A percentile compares a stretch with the other conserved stretches of the same genome.
Conservation (phyloP, 2,329 filamentous ascomycete genomes). For the Trichoderma breve region DNA sequence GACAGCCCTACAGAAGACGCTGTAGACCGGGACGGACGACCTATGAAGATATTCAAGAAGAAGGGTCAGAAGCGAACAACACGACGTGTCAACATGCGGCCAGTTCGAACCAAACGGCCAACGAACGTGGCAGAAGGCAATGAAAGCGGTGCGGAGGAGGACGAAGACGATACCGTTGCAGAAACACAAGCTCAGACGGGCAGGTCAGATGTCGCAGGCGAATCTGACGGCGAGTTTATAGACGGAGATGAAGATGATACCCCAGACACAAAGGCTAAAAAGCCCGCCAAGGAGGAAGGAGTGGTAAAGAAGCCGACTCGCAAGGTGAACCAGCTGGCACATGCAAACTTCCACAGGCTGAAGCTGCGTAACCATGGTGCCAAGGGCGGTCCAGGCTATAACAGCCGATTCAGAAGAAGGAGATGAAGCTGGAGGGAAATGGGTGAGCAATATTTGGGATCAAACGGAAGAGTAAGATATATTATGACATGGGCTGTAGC, state of each 20-base stretch:
- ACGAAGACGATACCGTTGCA: slow-evolving; percentile 33
- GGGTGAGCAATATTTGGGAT: neutral
- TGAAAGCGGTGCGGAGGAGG: slow-evolving; percentile 35
- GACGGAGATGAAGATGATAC: slow-evolving; percentile 22
- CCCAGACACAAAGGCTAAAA: slow-evolving; percentile 22
- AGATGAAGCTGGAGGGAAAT: slow-evolving; percentile 23
- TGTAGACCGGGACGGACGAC: slow-evolving; percentile 55
- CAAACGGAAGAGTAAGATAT: neutral
- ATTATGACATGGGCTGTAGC: neutral
- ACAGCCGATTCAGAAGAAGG: slow-evolving; percentile 58
- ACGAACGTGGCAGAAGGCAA: slow-evolving; percentile 24
- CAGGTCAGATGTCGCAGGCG: slow-evolving; percentile 19
- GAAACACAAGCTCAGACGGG: slow-evolving; percentile 29
- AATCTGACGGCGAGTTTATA: slow-evolving; percentile 21
- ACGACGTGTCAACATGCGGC: slow-evolving; percentile 62
- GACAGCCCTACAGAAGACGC: slow-evolving; percentile 53
- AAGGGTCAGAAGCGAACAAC: slow-evolving; percentile 81
- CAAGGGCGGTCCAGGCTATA: slow-evolving; percentile 59
- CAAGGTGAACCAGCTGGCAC: slow-evolving; percentile 63
- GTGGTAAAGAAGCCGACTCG: slow-evolving; percentile 51
- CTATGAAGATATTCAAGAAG: slow-evolving; percentile 71
- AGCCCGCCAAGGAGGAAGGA: slow-evolving; percentile 38
- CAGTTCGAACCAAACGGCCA: slow-evolving; percentile 50
- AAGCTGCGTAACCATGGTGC: slow-evolving; percentile 61
- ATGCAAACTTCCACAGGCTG: slow-evolving; percentile 65